Evolutionary conservation across 73 alveolate species (phyloP).

Genomic region (Paramecium caudatum): DNA sequence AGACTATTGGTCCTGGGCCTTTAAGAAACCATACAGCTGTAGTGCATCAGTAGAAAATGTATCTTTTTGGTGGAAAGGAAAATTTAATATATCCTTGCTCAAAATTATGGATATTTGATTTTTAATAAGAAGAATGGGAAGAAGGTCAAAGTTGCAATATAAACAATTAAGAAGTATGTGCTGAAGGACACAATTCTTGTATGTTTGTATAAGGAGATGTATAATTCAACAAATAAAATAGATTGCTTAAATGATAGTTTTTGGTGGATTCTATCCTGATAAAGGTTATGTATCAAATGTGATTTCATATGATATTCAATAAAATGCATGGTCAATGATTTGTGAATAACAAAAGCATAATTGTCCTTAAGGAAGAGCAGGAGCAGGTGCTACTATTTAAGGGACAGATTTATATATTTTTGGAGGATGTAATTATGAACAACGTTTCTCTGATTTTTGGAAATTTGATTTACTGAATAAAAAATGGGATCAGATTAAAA

Average conservation of each 20-base stretch:
- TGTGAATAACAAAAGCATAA: not conserved
- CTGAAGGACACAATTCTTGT: slow-evolving; percentile 52
- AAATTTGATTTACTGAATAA: slow-evolving; percentile 66
- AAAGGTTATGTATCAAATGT: slow-evolving; percentile 11
- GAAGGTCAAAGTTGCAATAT: not conserved
- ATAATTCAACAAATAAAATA: not conserved
- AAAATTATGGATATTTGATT: slow-evolving; percentile 70
- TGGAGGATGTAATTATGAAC: slow-evolving; percentile 78
- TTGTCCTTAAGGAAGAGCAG: slow-evolving; percentile 52
- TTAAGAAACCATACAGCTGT: slow-evolving; percentile 95
- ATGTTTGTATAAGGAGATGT: not conserved
- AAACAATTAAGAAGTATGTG: not conserved
- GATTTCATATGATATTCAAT: not conserved
- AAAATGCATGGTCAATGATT: not conserved
- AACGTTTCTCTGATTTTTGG: slow-evolving; percentile 75
- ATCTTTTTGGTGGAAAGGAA: slow-evolving; percentile 90
- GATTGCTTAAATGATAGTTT: slow-evolving; percentile 17
- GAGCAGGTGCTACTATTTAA: slow-evolving; percentile 18
- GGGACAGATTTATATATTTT: slow-evolving; percentile 75
- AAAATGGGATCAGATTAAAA: slow-evolving; percentile 59
- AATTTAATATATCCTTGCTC: slow-evolving; percentile 59
- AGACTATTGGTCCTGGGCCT: slow-evolving; percentile 78
- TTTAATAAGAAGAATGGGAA: slow-evolving; percentile 53
- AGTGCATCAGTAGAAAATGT: slow-evolving; percentile 76
- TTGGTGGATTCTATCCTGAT: slow-evolving; percentile 69